Evolutionary conservation across 805 yeast genomes (phyloP).

Genomic region (Saccharomyces cerevisiae): DNA sequence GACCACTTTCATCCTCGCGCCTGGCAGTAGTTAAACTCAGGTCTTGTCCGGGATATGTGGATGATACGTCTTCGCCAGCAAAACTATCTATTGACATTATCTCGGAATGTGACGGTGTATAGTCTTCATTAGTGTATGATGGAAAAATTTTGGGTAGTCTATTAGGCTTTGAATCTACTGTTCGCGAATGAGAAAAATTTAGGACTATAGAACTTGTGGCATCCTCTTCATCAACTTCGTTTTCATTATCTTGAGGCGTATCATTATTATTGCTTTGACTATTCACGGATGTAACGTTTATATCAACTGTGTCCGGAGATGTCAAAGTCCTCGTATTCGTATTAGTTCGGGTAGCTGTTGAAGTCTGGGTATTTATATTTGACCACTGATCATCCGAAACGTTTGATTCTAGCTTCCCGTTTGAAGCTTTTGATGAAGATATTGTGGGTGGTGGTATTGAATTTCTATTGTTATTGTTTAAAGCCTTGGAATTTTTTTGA

Average conservation of each 20-base stretch:
- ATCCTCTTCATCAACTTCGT: conserved; percentile 2
- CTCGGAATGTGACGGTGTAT: conserved; percentile 17
- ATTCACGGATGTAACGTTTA: neutral
- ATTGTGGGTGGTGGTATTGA: neutral
- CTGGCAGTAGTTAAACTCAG: conserved; percentile 12
- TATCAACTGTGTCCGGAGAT: neutral
- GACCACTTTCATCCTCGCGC: conserved; percentile 4
- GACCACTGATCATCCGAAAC: neutral
- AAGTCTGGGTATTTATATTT: neutral
- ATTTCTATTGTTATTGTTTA: neutral
- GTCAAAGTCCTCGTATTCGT: neutral
- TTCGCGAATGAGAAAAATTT: conserved; percentile 13
- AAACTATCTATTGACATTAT: conserved; percentile 22
- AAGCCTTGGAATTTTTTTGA: neutral
- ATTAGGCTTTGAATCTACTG: neutral
- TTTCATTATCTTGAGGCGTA: neutral
- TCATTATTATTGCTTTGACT: neutral
- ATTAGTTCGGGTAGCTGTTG: neutral
- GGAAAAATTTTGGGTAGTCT: neutral
- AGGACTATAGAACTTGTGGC: conserved; percentile 18
- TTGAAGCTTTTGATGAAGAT: neutral
- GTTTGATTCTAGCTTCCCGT: neutral
- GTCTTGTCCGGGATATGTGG: conserved; percentile 11
- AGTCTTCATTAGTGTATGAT: neutral
- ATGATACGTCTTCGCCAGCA: conserved; percentile 7